These are phyloP conservation scores for Magnolia officinalis DNA, from an alignment of 164 flowering plant species.

Conservation along the genomic window DNA sequence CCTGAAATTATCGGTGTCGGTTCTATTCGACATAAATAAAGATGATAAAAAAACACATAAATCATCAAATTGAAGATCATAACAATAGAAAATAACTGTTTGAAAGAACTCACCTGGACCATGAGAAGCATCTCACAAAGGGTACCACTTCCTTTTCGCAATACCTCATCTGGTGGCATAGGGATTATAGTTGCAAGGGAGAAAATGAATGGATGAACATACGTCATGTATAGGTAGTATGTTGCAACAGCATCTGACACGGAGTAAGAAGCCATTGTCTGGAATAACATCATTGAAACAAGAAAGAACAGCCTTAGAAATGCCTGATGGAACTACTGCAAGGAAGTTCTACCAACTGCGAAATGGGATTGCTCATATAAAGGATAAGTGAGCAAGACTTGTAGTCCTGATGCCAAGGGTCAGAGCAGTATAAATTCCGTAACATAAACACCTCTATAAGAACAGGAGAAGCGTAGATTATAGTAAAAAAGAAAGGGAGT, in stretches of 20 bases:
- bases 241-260: slow-evolving; percentile 99
- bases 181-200: slow-evolving; percentile 98
- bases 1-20: neutral
- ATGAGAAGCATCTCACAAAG: slow-evolving; percentile 99
- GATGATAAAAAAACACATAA: neutral
- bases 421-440: too few relatives aligned
- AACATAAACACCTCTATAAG: neutral
- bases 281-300: slow-evolving; percentile 20
- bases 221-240: slow-evolving; percentile 94
- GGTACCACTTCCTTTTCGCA: slow-evolving; percentile 99
- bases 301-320: slow-evolving; percentile 13
- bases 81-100: neutral
- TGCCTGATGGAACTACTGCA: neutral
- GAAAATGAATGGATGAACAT: slow-evolving; percentile 98
- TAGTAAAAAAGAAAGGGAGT: neutral
- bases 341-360: too few relatives aligned
- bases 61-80: neutral
- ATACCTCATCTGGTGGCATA: slow-evolving; percentile 99
- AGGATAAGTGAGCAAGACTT: neutral
- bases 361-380: neutral
- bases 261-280: slow-evolving; percentile 99
- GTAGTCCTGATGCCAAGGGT: neutral
- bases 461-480: neutral
- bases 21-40: neutral
- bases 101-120: slow-evolving; percentile 75